These are phyloP conservation scores for Brettanomyces sp. DNA, from an alignment of 805 yeast species.

Conservation along the genomic window DNA sequence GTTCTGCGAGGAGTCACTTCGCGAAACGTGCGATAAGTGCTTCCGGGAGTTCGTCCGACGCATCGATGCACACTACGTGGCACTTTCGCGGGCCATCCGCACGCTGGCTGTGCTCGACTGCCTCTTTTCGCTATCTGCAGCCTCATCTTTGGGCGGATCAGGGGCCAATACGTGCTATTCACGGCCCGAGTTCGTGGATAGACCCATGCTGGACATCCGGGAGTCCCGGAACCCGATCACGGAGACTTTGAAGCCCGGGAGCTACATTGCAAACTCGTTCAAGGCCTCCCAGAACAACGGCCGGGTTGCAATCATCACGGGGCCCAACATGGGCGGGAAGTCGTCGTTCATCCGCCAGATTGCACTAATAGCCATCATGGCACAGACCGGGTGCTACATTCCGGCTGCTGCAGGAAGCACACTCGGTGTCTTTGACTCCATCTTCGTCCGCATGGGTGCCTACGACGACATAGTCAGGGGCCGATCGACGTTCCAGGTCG, in stretches of 20 bases:
- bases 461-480: conserved; percentile 67
- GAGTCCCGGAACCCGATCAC: conserved; percentile 40
- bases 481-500: conserved; percentile 78
- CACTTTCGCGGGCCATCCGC: conserved; percentile 33
- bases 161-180: conserved; percentile 24
- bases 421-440: conserved; percentile 53
- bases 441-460: conserved; percentile 67
- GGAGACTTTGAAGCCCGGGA: conserved; percentile 11
- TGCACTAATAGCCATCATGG: conserved; percentile 61
- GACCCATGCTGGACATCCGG: conserved; percentile 38
- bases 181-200: conserved; percentile 42
- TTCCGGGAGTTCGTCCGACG: conserved; percentile 32
- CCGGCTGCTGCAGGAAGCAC: conserved; percentile 49
- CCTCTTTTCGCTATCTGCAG: conserved; percentile 53
- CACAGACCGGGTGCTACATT: conserved; percentile 68
- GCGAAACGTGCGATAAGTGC: conserved; percentile 36
- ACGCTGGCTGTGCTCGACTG: conserved; percentile 56
- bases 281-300: conserved; percentile 25
- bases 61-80: conserved; percentile 29
- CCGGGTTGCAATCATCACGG: conserved; percentile 61
- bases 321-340: conserved; percentile 88
- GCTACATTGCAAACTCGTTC: conserved; percentile 62
- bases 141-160: conserved; percentile 34
- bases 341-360: conserved; percentile 68
- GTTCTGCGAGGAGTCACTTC: conserved; percentile 49